Conservation (phyloP, 371 early-diverging fungal genomes). For the Fennellomyces sp. region DNA sequence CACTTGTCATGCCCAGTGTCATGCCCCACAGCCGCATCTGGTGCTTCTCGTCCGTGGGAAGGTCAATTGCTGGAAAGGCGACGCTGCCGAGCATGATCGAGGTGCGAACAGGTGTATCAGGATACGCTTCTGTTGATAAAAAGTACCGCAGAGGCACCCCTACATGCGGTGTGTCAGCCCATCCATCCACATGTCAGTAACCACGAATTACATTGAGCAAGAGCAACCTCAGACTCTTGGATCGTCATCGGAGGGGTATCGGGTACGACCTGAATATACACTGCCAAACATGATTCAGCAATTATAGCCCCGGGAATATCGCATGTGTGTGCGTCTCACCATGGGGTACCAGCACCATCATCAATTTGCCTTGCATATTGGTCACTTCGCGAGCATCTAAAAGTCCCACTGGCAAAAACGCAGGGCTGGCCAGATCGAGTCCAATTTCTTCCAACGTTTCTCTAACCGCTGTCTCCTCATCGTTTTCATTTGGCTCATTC, state of each 20-base stretch:
- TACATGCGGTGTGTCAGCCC: not conserved
- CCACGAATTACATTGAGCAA: constrained; percentile 60
- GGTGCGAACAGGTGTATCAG: constrained; percentile 31
- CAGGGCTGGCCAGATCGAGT: constrained; percentile 50
- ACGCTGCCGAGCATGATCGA: constrained; percentile 34
- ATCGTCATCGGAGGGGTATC: constrained; percentile 55
- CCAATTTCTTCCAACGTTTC: constrained; percentile 74
- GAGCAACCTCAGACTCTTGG: constrained; percentile 62
- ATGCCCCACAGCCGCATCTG: constrained; percentile 66
- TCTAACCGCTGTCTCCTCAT: constrained; percentile 67
- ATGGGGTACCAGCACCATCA: constrained; percentile 68
- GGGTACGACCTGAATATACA: constrained; percentile 64
- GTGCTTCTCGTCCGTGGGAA: constrained; percentile 34
- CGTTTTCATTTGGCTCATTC: constrained; percentile 62
- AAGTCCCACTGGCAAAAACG: constrained; percentile 61
- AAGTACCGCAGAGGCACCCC: constrained; percentile 58
- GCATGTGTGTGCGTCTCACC: constrained; percentile 41
- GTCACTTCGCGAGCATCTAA: constrained; percentile 68
- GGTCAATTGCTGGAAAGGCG: constrained; percentile 39
- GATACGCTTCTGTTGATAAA: constrained; percentile 36
- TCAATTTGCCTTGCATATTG: constrained; percentile 47
- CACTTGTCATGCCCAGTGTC: constrained; percentile 68
- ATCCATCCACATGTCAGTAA: not conserved
- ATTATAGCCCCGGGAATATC: not conserved
- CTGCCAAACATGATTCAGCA: constrained; percentile 20